These are phyloP conservation scores for Petunia secreta DNA, from an alignment of 257 asterid genomes.

Conservation along the genomic window DNA sequence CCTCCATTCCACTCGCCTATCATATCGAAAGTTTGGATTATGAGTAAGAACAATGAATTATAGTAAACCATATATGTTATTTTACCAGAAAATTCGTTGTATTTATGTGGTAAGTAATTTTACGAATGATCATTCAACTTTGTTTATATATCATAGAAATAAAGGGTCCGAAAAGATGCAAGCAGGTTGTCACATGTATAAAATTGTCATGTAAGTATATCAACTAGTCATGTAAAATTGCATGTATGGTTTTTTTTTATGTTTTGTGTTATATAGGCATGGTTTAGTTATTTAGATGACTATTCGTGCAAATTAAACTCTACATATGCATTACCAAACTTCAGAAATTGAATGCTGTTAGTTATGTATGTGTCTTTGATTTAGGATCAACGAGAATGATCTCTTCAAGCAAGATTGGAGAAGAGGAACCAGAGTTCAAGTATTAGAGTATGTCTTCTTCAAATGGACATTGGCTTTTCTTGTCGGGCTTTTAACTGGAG, in stretches of 20 bases:
- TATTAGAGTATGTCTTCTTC: constrained; percentile 66
- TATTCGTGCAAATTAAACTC: neutral
- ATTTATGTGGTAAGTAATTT: too few species aligned
- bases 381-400: constrained; percentile 87
- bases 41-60: constrained; percentile 57
- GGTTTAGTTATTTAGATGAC: neutral
- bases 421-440: constrained; percentile 73
- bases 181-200: too few species aligned
- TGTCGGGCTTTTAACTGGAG: constrained; percentile 84
- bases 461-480: constrained; percentile 88
- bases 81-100: neutral
- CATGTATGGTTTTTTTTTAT: too few species aligned
- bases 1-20: constrained; percentile 69
- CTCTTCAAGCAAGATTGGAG: constrained; percentile 97
- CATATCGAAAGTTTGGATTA: constrained; percentile 88
- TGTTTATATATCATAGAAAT: too few species aligned
- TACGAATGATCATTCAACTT: too few species aligned
- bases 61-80: neutral
- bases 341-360: neutral
- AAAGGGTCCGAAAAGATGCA: too few species aligned
- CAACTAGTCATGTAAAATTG: too few species aligned
- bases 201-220: too few species aligned
- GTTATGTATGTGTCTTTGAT: neutral
- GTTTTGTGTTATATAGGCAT: too few species aligned
- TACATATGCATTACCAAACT: too few species aligned